Conservation (phyloP, 2,329 filamentous ascomycete genomes). For the Fusarium equiseti region DNA sequence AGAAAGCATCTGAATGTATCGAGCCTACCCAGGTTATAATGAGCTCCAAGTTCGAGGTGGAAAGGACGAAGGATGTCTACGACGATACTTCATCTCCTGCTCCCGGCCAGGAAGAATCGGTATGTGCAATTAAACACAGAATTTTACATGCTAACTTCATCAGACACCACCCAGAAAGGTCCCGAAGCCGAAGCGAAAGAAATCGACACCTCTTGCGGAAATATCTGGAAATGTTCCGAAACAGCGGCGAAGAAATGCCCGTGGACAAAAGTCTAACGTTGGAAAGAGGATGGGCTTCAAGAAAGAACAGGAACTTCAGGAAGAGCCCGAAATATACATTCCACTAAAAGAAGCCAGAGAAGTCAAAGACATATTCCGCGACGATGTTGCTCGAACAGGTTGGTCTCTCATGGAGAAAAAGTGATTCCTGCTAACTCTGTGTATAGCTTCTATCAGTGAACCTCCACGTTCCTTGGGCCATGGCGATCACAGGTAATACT, state of each 20-base stretch:
- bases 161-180: conserved; percentile 50
- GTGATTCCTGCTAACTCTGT: conserved; percentile 30
- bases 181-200: conserved; percentile 50
- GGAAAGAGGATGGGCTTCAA: conserved; percentile 39
- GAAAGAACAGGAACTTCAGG: conserved; percentile 29
- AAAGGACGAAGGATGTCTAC: conserved; percentile 69
- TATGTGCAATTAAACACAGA: conserved; percentile 50
- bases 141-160: conserved; percentile 15
- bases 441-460: conserved; percentile 44
- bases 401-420: conserved; percentile 19
- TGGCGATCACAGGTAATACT: conserved; percentile 45
- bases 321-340: conserved; percentile 14
- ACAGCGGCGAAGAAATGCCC: conserved; percentile 42
- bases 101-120: conserved; percentile 56
- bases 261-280: conserved; percentile 27
- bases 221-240: conserved; percentile 53
- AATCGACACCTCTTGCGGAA: conserved; percentile 50
- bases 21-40: conserved; percentile 75
- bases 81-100: conserved; percentile 67
- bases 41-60: conserved; percentile 62
- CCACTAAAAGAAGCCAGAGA: conserved; percentile 40
- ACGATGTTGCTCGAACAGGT: conserved; percentile 47
- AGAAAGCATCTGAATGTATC: conserved; percentile 72
- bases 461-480: conserved; percentile 38
- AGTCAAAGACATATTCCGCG: conserved; percentile 50